Evolutionary conservation across 108 stramenopile species (phyloP).

Genomic region (Cyclotella atomus): DNA sequence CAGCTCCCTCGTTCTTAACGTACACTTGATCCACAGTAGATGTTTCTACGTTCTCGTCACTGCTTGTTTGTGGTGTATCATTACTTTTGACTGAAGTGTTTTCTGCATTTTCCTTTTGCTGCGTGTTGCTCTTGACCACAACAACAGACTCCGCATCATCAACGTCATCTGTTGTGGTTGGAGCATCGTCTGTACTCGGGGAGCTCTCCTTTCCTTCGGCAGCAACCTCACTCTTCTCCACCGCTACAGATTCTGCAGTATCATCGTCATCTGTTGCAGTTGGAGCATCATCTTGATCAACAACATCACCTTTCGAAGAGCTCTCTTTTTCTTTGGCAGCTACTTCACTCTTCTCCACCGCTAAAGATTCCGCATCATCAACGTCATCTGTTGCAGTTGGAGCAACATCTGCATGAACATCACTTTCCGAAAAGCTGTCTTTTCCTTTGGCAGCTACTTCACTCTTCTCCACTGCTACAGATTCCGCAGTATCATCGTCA

Average conservation of each 20-base stretch:
- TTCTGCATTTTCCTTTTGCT: too few relatives aligned
- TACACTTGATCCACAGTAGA: too few relatives aligned
- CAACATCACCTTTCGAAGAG: background rate
- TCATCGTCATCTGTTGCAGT: too few relatives aligned
- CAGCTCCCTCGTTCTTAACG: too few relatives aligned
- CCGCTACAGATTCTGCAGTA: background rate
- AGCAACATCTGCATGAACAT: background rate
- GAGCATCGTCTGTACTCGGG: background rate
- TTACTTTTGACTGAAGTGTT: background rate
- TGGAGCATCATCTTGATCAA: background rate
- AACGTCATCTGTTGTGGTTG: background rate
- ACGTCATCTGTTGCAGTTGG: background rate
- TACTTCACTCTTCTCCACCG: background rate
- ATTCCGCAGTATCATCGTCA: too few relatives aligned
- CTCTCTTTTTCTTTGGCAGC: too few relatives aligned
- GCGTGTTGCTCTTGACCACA: background rate
- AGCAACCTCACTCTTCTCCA: background rate
- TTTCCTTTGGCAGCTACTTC: too few relatives aligned
- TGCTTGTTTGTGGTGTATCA: background rate
- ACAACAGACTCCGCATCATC: background rate
- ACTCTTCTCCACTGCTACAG: too few relatives aligned
- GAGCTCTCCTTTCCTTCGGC: background rate
- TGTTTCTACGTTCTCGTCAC: too few relatives aligned
- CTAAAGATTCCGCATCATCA: background rate
- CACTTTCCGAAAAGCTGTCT: too few relatives aligned